Base-by-base conservation (phyloP, 2,329 filamentous ascomycete genomes). In the Aspergillus felis region DNA sequence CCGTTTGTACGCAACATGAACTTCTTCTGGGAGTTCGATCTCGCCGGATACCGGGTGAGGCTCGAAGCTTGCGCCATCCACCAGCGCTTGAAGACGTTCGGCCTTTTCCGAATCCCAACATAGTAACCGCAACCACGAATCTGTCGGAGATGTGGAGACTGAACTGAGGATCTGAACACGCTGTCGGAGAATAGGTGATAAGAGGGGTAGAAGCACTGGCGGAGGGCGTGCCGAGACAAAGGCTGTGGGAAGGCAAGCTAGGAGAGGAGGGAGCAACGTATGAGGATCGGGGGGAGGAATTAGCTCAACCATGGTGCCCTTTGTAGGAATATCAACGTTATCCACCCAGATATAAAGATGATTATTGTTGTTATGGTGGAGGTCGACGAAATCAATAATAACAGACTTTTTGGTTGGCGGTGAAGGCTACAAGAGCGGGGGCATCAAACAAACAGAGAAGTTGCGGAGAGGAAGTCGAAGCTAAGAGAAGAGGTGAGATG, bases 21-120 rank as follows among this genome's bases (percentile, higher is more conserved):
- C 74, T n/a, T 83, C 78, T 46, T 84, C 83, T 22, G 82, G 80
- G 4, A 87, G 71, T 67, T 88, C 85, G 48, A 88, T 81, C 66
- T 88, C 85, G 50, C 85, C 85, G 1, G 85, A 87, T 3, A 82
- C 81, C 0, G 85, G 85, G 64, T 88, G 85, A 48, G 84, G 83
- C 68, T 87, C 85, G 56, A 87, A 80, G 20, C 76, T 76, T 32
- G 84, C 76, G 38, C 78, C 76, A 58, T 82, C 79, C 38, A 87
- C 78, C 24, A 83, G 69, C 12, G 76, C 73, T 51, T 82, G 80
- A 10, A 87, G 74, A 57, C 76, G 79, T 32, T 82, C 77, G 3
- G 81, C 84, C 54, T 80, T 77, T 6, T 72, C 69, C 1, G 74
- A 60, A 61, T 86, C 81, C 85, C 85, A 87, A 63, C 80, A 84